Percentiles rank a stretch among this genome's conserved stretches.
These are phyloP conservation scores for Russula vinacea DNA, from an alignment of 768 basidiomycete genomes.

Conservation along the genomic window DNA sequence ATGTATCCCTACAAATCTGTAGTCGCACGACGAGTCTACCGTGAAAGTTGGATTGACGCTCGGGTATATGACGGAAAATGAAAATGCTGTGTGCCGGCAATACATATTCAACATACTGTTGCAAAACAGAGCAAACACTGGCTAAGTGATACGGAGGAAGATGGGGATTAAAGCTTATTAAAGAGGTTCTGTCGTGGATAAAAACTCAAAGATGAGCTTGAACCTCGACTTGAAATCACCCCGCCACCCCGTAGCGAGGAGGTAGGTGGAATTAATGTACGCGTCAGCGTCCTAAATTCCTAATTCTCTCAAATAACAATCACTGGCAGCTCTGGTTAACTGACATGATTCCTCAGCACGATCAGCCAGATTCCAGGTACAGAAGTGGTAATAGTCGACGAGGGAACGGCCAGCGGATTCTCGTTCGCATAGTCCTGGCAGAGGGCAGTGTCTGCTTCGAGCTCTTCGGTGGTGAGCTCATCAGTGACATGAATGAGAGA, in stretches of 20 bases:
- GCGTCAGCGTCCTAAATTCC: slow-evolving; percentile 83
- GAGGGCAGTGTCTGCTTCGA: slow-evolving; percentile 71
- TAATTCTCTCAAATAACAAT: too few species aligned
- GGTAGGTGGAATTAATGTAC: slow-evolving; percentile 76
- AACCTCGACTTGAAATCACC: slow-evolving; percentile 75
- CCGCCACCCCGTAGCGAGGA: slow-evolving; percentile 41
- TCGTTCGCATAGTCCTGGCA: slow-evolving; percentile 40
- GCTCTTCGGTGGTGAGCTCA: slow-evolving; percentile 73
- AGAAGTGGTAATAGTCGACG: slow-evolving; percentile 45
- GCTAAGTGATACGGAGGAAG: neutral
- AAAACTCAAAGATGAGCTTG: slow-evolving; percentile 83
- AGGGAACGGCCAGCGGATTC: slow-evolving; percentile 44
- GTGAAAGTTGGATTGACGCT: too few species aligned
- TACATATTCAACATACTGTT: too few species aligned
- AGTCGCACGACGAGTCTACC: too few species aligned
- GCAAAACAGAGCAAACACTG: too few species aligned
- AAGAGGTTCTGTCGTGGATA: neutral
- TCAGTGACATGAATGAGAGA: slow-evolving; percentile 78
- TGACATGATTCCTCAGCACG: slow-evolving; percentile 86
- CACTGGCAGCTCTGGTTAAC: slow-evolving; percentile 83
- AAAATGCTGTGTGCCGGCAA: too few species aligned
- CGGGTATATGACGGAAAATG: too few species aligned
- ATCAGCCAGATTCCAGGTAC: slow-evolving; percentile 99
- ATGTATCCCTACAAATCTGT: too few species aligned
- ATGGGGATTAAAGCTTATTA: neutral